Base-by-base conservation (phyloP, 768 basidiomycete genomes). In the Rhizopogon vesiculosus region DNA sequence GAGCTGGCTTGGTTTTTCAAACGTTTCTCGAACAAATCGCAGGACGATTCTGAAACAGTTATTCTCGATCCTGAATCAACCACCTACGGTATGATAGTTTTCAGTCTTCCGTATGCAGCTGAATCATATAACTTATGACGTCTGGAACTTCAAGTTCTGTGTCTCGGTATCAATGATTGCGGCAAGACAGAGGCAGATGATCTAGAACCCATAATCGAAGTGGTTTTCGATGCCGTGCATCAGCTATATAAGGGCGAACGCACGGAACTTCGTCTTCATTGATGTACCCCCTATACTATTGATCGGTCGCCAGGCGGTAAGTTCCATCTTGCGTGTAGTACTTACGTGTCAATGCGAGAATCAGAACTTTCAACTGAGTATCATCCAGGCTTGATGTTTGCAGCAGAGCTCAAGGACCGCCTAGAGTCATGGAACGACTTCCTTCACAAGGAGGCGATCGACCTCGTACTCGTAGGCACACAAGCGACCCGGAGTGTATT, bases 141-240 rank as follows among this genome's bases (percentile, higher is more conserved):
- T 35, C 16, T 25, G 22, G 3, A 33, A 49, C n/a, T 6, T 25
- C 15, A 39, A 72, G 71, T 70, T 28, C 2, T 72, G 2, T 75
- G 63, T 49, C 45, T 76, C 0, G 74, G 76, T 7, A 74, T 75
- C 57, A 77, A 77, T 58, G 76, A 76, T 57, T 69, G 70, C 42
- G 72, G 71, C 39, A 65, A 58, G 12, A 67, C 66, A 4, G 45
- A 18, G 6, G 69, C 70, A 45, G 68, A 71, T 2, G 51, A 74
- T 8, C 64, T 68, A 31, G 29, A 56, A 13, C 62, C 70, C 42
- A 56, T 74, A 2, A 68, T 69, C 31, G 49, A 43, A 0, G 44
- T 73, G 25, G 58, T 72, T 28, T 61, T 64, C 31, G 66, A 64
- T 38, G 55, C 39, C 13, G 31, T 64, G n/a, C 62, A 72, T 46